A percentile compares a stretch with the other conserved stretches of the same genome.
Conservation (phyloP, 2,329 filamentous ascomycete species). For the Lomentospora prolificans region DNA sequence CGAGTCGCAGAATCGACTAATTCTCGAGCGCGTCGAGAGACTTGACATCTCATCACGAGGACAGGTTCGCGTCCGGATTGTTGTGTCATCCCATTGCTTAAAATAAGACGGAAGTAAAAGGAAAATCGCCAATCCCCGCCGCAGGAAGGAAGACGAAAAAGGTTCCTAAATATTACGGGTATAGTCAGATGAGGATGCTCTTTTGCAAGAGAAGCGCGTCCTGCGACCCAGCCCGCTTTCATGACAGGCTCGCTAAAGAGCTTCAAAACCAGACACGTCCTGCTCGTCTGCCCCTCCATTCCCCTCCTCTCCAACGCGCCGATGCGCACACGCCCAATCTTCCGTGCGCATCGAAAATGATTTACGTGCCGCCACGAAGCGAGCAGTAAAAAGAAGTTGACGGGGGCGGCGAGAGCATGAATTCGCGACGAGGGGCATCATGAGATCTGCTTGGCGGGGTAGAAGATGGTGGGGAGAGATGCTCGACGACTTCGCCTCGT, state of each 20-base stretch:
- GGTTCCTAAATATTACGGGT: neutral
- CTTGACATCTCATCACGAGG: neutral
- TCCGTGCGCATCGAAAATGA: neutral
- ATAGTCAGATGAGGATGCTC: neutral
- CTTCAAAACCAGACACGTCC: conserved; percentile 1
- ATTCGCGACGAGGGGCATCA: neutral
- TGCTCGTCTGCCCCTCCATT: neutral
- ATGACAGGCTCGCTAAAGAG: conserved; percentile 2
- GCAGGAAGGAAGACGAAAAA: neutral
- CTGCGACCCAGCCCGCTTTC: neutral
- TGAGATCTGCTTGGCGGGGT: neutral
- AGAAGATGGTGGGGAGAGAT: neutral
- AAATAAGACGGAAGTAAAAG: neutral
- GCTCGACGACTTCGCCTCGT: neutral
- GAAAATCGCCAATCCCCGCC: neutral
- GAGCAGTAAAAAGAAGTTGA: no score
- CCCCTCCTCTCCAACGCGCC: neutral
- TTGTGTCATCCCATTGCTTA: neutral
- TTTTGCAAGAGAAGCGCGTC: neutral
- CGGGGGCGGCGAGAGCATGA: neutral
- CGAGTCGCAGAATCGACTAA: neutral
- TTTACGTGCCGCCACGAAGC: neutral
- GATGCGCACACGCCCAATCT: neutral
- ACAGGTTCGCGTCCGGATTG: neutral
- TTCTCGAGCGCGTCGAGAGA: neutral